Evolutionary conservation across 2,329 filamentous ascomycete species (phyloP).

Genomic region (Fusarium sp.): DNA sequence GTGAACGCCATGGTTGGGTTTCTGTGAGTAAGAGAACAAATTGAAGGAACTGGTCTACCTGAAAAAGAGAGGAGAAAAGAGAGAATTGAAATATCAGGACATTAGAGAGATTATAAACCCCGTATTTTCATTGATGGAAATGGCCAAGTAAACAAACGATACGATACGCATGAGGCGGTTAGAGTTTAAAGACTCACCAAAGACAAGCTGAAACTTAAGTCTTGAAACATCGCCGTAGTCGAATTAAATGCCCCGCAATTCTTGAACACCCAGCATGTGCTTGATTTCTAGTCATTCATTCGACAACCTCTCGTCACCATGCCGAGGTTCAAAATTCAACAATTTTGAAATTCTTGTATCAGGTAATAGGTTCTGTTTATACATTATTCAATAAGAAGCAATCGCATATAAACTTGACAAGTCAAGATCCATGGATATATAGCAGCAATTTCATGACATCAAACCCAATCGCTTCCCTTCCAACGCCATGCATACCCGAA

Average conservation of each 20-base stretch:
- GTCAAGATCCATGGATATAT: background rate
- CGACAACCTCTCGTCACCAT: background rate
- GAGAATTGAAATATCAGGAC: background rate
- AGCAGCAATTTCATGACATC: constrained; percentile 1
- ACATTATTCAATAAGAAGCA: constrained; percentile 1
- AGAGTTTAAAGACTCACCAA: constrained; percentile 22
- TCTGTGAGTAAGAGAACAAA: background rate
- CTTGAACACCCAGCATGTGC: background rate
- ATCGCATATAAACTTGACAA: background rate
- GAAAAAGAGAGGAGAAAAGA: background rate
- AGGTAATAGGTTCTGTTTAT: background rate
- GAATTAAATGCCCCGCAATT: background rate
- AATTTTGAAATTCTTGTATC: background rate
- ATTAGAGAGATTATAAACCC: background rate
- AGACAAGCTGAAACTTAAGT: constrained; percentile 8
- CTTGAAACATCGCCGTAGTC: background rate
- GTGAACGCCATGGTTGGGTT: constrained; percentile 84
- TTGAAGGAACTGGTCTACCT: background rate
- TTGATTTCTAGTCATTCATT: background rate
- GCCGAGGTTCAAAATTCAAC: background rate
- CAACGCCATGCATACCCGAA: constrained; percentile 38
- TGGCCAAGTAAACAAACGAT: background rate
- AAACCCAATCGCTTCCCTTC: constrained; percentile 26
- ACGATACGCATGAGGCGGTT: constrained; percentile 3
- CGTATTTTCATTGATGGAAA: background rate